Conservation (phyloP, 768 basidiomycete genomes). For the Candolleomyces eurysporus region DNA sequence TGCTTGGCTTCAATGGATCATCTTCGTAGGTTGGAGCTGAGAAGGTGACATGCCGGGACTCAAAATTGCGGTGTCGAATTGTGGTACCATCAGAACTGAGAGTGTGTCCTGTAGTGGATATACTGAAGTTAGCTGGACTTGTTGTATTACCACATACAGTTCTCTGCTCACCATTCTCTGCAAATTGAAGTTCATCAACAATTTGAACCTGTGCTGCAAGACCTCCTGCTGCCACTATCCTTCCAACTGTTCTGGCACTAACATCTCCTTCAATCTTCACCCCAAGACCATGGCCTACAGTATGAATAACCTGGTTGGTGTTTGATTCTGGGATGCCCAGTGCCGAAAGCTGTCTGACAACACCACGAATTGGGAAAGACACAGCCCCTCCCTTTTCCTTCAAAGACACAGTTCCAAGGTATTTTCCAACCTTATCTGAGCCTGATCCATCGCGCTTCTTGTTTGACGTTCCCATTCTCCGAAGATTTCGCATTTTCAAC, state of each 20-base stretch:
- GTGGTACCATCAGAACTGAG: constrained; percentile 20
- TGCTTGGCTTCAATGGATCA: background rate
- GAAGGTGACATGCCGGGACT: constrained; percentile 15
- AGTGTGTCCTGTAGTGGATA: background rate
- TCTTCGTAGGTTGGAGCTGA: constrained; percentile 2
- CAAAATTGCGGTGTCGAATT: constrained; percentile 15
- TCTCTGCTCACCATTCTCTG: background rate
- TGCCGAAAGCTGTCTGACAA: background rate
- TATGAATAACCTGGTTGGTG: background rate
- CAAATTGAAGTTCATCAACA: background rate
- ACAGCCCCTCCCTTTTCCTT: background rate
- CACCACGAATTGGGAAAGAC: background rate
- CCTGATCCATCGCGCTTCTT: too few relatives aligned
- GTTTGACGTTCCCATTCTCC: too few relatives aligned
- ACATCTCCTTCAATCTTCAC: constrained; percentile 2
- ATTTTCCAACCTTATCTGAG: too few relatives aligned
- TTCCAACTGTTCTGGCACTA: constrained; percentile 13
- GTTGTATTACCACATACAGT: too few relatives aligned
- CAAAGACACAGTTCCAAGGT: too few relatives aligned
- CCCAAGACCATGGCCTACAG: background rate
- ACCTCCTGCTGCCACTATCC: constrained; percentile 18
- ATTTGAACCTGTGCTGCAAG: constrained; percentile 12
- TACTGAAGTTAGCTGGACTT: too few relatives aligned
- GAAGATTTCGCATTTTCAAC: too few relatives aligned
- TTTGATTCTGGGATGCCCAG: background rate